Conservation (phyloP, 371 early-diverging fungal genomes). For the Mortierella sp. region DNA sequence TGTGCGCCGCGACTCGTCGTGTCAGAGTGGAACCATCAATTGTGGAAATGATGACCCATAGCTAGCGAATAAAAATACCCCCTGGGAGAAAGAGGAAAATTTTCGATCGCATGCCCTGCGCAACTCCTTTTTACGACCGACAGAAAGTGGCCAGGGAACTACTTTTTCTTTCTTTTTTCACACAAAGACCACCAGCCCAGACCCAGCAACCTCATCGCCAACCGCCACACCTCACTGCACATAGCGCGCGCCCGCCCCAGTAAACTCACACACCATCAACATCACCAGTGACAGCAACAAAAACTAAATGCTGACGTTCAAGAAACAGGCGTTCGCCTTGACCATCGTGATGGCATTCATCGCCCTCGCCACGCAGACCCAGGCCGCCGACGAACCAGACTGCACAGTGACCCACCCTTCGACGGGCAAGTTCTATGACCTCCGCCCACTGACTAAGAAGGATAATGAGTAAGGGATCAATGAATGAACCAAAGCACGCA, state of each 20-base stretch:
- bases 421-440: constrained; percentile 49
- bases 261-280: neutral
- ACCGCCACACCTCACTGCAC: neutral
- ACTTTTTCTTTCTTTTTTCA: neutral
- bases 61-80: neutral
- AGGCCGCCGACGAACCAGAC: constrained; percentile 33
- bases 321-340: constrained; percentile 18
- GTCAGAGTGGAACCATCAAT: too few species aligned
- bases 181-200: neutral
- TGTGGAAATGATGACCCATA: too few species aligned
- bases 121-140: neutral
- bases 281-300: neutral
- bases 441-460: constrained; percentile 45
- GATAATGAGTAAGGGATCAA: constrained; percentile 39
- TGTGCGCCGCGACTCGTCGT: too few species aligned
- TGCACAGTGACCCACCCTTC: constrained; percentile 52
- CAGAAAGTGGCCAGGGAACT: neutral
- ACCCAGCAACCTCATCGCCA: neutral
- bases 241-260: neutral
- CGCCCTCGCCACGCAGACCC: constrained; percentile 17
- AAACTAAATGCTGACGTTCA: constrained; percentile 20
- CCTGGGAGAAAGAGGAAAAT: neutral
- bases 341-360: constrained; percentile 28
- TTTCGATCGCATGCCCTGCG: neutral
- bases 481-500: neutral